Evolutionary conservation across 805 yeast species (phyloP).

Genomic region (Candida loeiensis): DNA sequence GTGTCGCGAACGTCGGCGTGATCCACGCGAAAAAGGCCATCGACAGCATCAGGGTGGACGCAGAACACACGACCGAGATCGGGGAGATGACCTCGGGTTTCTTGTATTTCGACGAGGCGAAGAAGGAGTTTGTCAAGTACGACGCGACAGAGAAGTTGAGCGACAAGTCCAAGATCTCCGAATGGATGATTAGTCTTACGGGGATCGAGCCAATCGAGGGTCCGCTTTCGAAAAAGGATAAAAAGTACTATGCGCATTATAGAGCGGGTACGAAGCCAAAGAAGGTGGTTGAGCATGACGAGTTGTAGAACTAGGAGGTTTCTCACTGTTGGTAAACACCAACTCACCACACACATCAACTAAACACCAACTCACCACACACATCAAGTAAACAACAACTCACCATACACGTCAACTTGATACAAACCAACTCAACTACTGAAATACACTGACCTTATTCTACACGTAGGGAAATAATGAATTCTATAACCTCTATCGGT

Average conservation of each 20-base stretch:
- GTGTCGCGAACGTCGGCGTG: constrained; percentile 46
- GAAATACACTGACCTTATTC: too few species aligned
- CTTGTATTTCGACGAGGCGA: constrained; percentile 20
- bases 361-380: too few species aligned
- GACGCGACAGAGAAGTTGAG: constrained; percentile 22
- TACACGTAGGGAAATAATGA: too few species aligned
- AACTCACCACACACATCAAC: too few species aligned
- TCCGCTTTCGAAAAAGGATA: constrained; percentile 32
- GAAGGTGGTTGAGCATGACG: constrained; percentile 22
- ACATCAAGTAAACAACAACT: too few species aligned
- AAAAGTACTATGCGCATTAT: constrained; percentile 24
- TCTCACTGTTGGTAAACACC: too few species aligned
- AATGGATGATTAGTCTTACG: constrained; percentile 30
- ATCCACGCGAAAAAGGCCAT: constrained; percentile 25
- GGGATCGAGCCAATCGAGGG: constrained; percentile 35
- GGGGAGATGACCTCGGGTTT: constrained; percentile 28
- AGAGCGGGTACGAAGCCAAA: constrained; percentile 25
- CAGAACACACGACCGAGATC: constrained; percentile 10
- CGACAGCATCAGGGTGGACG: constrained; percentile 12
- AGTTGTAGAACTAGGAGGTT: too few species aligned
- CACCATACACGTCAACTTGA: too few species aligned
- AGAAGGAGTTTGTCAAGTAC: constrained; percentile 19
- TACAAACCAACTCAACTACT: too few species aligned
- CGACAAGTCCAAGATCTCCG: constrained; percentile 26
- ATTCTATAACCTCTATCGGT: too few species aligned